Conservation (phyloP, 2,329 filamentous ascomycete genomes). For the Lasiodiplodia sp. region DNA sequence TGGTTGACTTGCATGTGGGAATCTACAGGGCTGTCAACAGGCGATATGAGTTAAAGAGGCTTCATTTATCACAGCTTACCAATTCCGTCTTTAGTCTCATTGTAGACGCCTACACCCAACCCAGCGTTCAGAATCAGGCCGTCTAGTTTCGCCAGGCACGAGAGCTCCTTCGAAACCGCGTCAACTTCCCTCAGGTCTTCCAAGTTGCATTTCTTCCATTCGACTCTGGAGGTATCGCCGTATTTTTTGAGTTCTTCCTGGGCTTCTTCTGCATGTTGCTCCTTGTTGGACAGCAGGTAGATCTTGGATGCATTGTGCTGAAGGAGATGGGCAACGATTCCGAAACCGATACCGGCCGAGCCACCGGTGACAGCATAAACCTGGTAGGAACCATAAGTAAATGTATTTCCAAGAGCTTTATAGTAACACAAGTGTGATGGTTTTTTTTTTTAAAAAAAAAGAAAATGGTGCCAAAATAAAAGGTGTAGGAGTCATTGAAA, state of each 20-base stretch:
- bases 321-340: conserved; percentile 61
- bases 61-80: background rate
- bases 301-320: conserved; percentile 58
- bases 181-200: conserved; percentile 56
- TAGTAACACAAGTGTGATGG: background rate
- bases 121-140: conserved; percentile 59
- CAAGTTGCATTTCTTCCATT: conserved; percentile 57
- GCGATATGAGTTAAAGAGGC: background rate
- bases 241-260: conserved; percentile 52
- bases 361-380: conserved; percentile 59
- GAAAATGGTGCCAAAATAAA: background rate
- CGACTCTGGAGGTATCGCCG: conserved; percentile 55
- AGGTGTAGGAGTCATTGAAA: background rate
- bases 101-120: conserved; percentile 58
- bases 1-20: conserved; percentile 61
- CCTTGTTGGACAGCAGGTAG: conserved; percentile 59
- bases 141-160: conserved; percentile 54
- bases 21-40: conserved; percentile 38
- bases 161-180: conserved; percentile 53
- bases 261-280: conserved; percentile 57
- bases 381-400: conserved; percentile 34
- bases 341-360: conserved; percentile 59
- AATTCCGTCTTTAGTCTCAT: conserved; percentile 59
- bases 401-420: too few species aligned
- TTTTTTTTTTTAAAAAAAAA: too few species aligned